Evolutionary conservation across 2,329 filamentous ascomycete species (phyloP).

Genomic region (Pyrenophora graminea): DNA sequence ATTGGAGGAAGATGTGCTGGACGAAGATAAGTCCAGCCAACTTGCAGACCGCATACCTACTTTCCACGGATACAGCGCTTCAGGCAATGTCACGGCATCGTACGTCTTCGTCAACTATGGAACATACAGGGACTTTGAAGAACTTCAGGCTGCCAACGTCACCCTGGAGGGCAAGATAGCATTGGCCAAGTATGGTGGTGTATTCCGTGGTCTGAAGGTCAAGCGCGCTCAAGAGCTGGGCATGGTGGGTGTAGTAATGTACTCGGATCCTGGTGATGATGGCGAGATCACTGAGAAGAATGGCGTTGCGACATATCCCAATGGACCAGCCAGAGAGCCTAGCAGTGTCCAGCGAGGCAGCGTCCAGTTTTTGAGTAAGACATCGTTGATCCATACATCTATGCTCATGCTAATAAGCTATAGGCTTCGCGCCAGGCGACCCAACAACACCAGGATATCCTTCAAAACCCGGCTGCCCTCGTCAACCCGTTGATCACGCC

Average conservation of each 20-base stretch:
- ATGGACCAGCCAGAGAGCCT: conserved; percentile 84
- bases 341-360: conserved; percentile 90
- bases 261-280: conserved; percentile 88
- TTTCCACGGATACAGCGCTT: conserved; percentile 94
- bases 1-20: conserved; percentile 80
- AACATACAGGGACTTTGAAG: conserved; percentile 82
- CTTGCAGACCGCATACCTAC: conserved; percentile 76
- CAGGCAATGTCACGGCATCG: conserved; percentile 83
- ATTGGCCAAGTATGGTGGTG: conserved; percentile 79
- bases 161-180: conserved; percentile 83
- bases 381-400: not conserved
- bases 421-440: conserved; percentile 67
- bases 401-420: conserved; percentile 12
- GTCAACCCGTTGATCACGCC: conserved; percentile 68
- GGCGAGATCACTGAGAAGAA: conserved; percentile 79
- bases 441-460: conserved; percentile 94
- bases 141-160: conserved; percentile 74
- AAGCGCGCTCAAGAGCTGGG: conserved; percentile 90
- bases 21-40: conserved; percentile 79
- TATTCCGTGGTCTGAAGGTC: conserved; percentile 89
- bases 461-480: conserved; percentile 84
- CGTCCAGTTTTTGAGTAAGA: conserved; percentile 62
- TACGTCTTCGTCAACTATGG: conserved; percentile 94
- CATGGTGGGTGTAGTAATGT: conserved; percentile 83
- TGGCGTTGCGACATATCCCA: conserved; percentile 77